Percentiles rank a stretch among this genome's conserved stretches.
These are phyloP conservation scores for Myxozyma lipomycoides DNA, from an alignment of 805 yeast genomes.

Conservation along the genomic window DNA sequence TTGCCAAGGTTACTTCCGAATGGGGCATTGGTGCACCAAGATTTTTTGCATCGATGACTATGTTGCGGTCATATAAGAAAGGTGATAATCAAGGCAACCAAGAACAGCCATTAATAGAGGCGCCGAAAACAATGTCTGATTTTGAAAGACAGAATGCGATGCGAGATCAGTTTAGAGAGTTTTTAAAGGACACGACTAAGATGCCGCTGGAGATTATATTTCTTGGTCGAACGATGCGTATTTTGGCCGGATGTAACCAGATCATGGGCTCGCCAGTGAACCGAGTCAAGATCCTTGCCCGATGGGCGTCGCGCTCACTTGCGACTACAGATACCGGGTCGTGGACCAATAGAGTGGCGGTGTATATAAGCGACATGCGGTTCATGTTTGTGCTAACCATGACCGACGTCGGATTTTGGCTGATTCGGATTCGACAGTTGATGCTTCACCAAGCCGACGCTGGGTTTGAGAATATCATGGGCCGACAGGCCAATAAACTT, in stretches of 20 bases:
- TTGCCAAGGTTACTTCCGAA: conserved; percentile 46
- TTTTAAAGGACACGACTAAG: conserved; percentile 58
- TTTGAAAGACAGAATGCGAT: conserved; percentile 45
- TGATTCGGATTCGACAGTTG: conserved; percentile 39
- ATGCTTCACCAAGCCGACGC: conserved; percentile 34
- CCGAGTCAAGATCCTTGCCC: conserved; percentile 58
- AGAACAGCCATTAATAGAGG: background rate
- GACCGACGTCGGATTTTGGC: conserved; percentile 34
- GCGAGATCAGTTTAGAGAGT: conserved; percentile 49
- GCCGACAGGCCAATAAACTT: conserved; percentile 36
- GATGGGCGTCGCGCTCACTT: conserved; percentile 44
- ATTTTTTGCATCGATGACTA: conserved; percentile 54
- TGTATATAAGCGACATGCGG: background rate
- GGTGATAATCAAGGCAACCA: background rate
- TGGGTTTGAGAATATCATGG: conserved; percentile 45
- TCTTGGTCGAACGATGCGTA: conserved; percentile 66
- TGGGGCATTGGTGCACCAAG: conserved; percentile 75
- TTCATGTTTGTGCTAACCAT: conserved; percentile 13
- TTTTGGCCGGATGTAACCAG: conserved; percentile 66
- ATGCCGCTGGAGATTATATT: conserved; percentile 66
- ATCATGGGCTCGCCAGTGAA: conserved; percentile 70
- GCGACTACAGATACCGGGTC: conserved; percentile 8
- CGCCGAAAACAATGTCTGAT: conserved; percentile 38
- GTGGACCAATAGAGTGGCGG: conserved; percentile 7
- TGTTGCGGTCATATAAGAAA: conserved; percentile 46